Conservation (phyloP, 2,329 filamentous ascomycete genomes). For the Davidsoniella virescens region DNA sequence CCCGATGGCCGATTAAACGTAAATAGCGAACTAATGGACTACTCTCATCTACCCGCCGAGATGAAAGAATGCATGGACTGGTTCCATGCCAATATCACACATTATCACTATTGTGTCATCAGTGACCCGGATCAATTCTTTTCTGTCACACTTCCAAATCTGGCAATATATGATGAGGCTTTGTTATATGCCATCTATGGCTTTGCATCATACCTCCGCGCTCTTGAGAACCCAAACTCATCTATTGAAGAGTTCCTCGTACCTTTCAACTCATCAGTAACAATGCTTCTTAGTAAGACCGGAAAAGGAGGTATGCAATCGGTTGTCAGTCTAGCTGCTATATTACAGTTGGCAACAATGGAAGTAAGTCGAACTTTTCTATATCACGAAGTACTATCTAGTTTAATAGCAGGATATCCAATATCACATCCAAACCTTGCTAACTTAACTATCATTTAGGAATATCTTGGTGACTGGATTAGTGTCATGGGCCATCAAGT, state of each 20-base stretch:
- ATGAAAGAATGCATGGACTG: conserved; percentile 65
- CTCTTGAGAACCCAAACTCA: conserved; percentile 51
- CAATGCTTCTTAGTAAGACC: conserved; percentile 42
- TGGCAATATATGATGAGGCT: conserved; percentile 59
- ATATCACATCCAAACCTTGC: conserved; percentile 9
- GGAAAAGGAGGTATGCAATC: conserved; percentile 26
- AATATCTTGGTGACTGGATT: conserved; percentile 90
- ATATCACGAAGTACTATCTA: not conserved
- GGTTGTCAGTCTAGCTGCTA: conserved; percentile 64
- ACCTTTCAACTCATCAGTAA: conserved; percentile 83
- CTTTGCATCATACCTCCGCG: conserved; percentile 77
- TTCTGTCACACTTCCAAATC: conserved; percentile 49
- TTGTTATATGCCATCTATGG: conserved; percentile 75
- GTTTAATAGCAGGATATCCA: too few relatives aligned
- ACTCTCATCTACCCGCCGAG: conserved; percentile 47
- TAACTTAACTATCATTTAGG: conserved; percentile 33
- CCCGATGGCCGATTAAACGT: not conserved
- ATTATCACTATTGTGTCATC: conserved; percentile 69
- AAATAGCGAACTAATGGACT: conserved; percentile 22
- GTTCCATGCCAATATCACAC: conserved; percentile 59
- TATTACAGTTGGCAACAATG: conserved; percentile 81
- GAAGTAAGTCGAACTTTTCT: conserved; percentile 43
- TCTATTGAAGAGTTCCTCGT: conserved; percentile 67
- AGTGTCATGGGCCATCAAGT: conserved; percentile 86
- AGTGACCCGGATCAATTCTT: conserved; percentile 59